phyloP scores from a whole-genome alignment of 768 basidiomycete genomes.

The Lentinula lateritia region DNA sequence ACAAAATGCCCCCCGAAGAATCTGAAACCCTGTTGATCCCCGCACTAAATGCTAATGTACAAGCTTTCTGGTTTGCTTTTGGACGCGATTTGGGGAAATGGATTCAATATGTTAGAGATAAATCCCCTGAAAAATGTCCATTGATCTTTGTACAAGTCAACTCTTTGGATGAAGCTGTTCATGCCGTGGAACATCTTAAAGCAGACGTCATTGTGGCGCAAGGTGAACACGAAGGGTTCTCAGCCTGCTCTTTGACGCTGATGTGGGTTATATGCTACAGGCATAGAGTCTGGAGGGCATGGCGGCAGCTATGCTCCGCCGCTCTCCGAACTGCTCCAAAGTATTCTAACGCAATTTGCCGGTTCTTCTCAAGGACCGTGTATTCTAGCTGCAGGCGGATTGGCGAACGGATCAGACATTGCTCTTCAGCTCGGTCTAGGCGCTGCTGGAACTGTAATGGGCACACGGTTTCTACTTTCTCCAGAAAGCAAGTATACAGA shows the following conservation, averaged over 20 bases:
- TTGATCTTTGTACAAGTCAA: slow-evolving; percentile 63
- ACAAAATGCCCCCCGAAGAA: slow-evolving; percentile 34
- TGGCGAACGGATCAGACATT: slow-evolving; percentile 59
- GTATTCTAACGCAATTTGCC: slow-evolving; percentile 40
- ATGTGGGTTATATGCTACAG: slow-evolving; percentile 27
- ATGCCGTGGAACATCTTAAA: slow-evolving; percentile 62
- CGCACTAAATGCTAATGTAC: slow-evolving; percentile 50
- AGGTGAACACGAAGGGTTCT: slow-evolving; percentile 35
- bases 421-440: slow-evolving; percentile 64
- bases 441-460: slow-evolving; percentile 61
- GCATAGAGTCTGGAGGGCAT: slow-evolving; percentile 79
- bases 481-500: slow-evolving; percentile 57
- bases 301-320: slow-evolving; percentile 53
- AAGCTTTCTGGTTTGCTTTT: slow-evolving; percentile 73
- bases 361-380: slow-evolving; percentile 32
- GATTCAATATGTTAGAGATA: slow-evolving; percentile 55
- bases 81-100: slow-evolving; percentile 54
- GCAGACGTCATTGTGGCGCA: slow-evolving; percentile 75
- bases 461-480: slow-evolving; percentile 72
- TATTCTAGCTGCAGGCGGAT: slow-evolving; percentile 71
- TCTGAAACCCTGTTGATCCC: slow-evolving; percentile 39
- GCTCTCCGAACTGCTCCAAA: slow-evolving; percentile 53
- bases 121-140: slow-evolving; percentile 42
- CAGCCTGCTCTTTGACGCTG: background rate
- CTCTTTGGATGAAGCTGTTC: slow-evolving; percentile 51